Conservation (phyloP, 2,329 filamentous ascomycete genomes). For the Elsinoe perseae region DNA sequence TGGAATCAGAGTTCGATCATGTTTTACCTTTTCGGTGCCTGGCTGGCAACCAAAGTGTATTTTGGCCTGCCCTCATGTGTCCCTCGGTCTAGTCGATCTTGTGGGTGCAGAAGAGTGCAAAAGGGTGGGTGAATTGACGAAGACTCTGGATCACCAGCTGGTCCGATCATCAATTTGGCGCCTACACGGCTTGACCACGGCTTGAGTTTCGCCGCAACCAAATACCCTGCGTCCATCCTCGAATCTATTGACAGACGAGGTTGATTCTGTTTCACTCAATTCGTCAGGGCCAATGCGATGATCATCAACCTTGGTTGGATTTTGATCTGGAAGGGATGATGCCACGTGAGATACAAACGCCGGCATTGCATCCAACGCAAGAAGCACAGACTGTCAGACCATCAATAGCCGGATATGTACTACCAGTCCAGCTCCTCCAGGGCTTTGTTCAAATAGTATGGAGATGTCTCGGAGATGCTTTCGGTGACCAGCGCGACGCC, state of each 20-base stretch:
- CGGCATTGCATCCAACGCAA: background rate
- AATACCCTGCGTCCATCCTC: conserved; percentile 1
- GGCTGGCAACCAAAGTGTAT: background rate
- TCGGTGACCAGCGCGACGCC: background rate
- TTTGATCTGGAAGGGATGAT: conserved; percentile 2
- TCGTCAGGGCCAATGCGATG: conserved; percentile 1
- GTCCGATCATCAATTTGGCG: background rate
- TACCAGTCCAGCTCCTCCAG: background rate
- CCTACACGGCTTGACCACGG: background rate
- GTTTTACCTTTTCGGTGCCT: conserved; percentile 1
- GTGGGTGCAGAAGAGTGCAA: background rate
- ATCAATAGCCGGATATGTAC: background rate
- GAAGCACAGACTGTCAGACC: conserved; percentile 4
- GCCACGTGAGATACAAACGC: conserved; percentile 6
- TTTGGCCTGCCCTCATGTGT: background rate
- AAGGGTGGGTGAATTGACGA: background rate
- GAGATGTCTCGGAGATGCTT: conserved; percentile 14
- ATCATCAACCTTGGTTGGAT: conserved; percentile 1
- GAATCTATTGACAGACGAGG: background rate
- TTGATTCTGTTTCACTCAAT: background rate
- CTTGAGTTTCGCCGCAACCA: background rate
- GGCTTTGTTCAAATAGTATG: background rate
- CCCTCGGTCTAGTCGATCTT: background rate
- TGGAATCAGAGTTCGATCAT: background rate
- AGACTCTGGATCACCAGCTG: background rate